Conservation (phyloP, 176 grass and related monocot species). For the Phragmites australis region DNA sequence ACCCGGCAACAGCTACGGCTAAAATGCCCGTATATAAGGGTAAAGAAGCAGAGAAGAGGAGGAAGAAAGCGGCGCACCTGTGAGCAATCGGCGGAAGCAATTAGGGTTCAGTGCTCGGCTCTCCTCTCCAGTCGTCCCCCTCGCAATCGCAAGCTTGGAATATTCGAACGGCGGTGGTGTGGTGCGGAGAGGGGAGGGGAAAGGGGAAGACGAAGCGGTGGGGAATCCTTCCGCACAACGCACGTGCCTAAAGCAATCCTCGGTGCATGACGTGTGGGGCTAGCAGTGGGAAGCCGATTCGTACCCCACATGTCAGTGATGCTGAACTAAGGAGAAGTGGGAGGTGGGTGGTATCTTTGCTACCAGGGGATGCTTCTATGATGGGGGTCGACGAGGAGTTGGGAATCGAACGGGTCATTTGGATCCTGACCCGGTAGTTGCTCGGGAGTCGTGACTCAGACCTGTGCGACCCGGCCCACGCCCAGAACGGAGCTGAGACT, state of each 20-base stretch:
- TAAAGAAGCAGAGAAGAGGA: no score
- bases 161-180: conserved; percentile 23
- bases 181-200: neutral
- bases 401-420: neutral
- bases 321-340: neutral
- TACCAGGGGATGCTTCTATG: neutral
- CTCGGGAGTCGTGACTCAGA: neutral
- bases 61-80: neutral
- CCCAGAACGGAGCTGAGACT: neutral
- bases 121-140: neutral
- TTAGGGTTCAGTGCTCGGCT: neutral
- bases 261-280: neutral
- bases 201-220: conserved; percentile 28
- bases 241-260: neutral
- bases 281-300: fast-evolving
- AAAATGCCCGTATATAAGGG: neutral
- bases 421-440: neutral
- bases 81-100: neutral
- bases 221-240: neutral
- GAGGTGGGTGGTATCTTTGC: neutral
- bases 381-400: neutral
- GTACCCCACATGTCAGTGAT: neutral
- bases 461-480: neutral
- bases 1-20: neutral
- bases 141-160: conserved; percentile 36